These are phyloP conservation scores for Metschnikowia arizonensis DNA, from an alignment of 805 yeast genomes.

Conservation along the genomic window DNA sequence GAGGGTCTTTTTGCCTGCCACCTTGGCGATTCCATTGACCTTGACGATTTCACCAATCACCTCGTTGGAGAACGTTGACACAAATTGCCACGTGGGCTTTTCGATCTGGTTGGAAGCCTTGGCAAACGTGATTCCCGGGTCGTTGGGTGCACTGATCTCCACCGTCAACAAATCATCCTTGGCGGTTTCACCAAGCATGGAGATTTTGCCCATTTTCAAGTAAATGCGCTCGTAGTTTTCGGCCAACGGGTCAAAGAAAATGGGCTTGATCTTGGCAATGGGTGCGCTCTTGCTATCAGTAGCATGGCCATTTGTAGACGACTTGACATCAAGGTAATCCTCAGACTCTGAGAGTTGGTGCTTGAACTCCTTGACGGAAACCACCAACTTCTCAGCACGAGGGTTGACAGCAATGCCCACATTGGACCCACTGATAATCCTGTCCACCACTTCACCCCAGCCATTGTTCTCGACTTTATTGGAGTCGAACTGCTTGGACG, in stretches of 20 bases:
- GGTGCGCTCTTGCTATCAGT: slow-evolving; percentile 43
- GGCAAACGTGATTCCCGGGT: slow-evolving; percentile 50
- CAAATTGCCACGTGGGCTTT: slow-evolving; percentile 58
- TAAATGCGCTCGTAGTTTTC: slow-evolving; percentile 58
- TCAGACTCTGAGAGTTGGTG: slow-evolving; percentile 33
- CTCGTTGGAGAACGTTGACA: slow-evolving; percentile 70
- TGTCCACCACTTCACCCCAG: slow-evolving; percentile 83
- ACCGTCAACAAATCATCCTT: slow-evolving; percentile 48
- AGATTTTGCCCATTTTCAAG: slow-evolving; percentile 51
- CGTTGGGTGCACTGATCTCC: slow-evolving; percentile 50
- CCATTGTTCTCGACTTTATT: slow-evolving; percentile 49
- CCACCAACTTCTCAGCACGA: slow-evolving; percentile 65
- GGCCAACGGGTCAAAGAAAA: slow-evolving; percentile 60
- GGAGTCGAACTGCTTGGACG: slow-evolving; percentile 31
- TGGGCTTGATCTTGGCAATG: slow-evolving; percentile 60
- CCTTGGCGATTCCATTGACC: slow-evolving; percentile 51
- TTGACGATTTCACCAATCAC: slow-evolving; percentile 66
- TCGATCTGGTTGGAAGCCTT: slow-evolving; percentile 62
- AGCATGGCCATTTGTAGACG: slow-evolving; percentile 9
- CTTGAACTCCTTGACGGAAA: slow-evolving; percentile 71
- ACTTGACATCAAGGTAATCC: slow-evolving; percentile 3
- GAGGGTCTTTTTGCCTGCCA: slow-evolving; percentile 29
- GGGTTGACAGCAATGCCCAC: slow-evolving; percentile 79
- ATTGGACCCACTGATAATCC: slow-evolving; percentile 70
- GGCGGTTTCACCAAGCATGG: slow-evolving; percentile 24